Base-by-base conservation (phyloP, 306 rosid genomes). In the Adenanthera pavonina region DNA sequence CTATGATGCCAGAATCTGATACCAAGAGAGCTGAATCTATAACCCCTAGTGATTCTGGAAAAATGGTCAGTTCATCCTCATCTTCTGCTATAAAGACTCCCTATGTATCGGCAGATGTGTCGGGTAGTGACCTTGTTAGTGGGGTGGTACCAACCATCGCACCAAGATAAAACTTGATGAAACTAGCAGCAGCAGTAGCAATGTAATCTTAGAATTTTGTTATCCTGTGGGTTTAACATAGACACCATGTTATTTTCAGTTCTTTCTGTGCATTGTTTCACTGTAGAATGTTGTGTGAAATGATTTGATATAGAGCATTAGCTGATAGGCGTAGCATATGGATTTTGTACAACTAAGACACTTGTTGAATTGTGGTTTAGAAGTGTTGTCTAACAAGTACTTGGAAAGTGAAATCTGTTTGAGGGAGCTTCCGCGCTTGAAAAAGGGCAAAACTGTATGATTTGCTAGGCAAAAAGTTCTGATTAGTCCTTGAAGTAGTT, bases 71-170 rank as follows among this genome's bases (percentile, higher is more conserved):
- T 62, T 80, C 90, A 71, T 84, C 94, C 78, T 86, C 97, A 80
- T 91, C 99, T 40, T 89, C 98, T 52, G 68, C 82, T 69, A 25
- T 62, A 51, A 89, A 57, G 76, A 77, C 79, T 81, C 81, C 88
- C 51, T 91, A 59, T 56, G 5, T 84, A 70, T 89, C 93, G 35
- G 69, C 57, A 13, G 92, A 95, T 73, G 85, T 88, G 41, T 95
- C 94, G 5, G 92, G 92, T 54, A 96, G 91, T 78, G 82, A 91
- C 80, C 94, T 93, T 74, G 88, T 88, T 34, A 96, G 99, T 81
- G 97, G 91, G 68, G 83, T 67, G 35, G 2, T 88, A 61, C 92
- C 97, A 17, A 89, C 78, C 84, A 90, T 93, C 52, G 83, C 52
- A 0, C 99, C 99, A 64, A 96, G 98, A 85, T 96, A 93, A 85